A percentile compares a stretch with the other conserved stretches of the same genome.
These are phyloP conservation scores for Naganishia albida DNA, from an alignment of 1,284 basidiomycete genomes.

Conservation along the genomic window DNA sequence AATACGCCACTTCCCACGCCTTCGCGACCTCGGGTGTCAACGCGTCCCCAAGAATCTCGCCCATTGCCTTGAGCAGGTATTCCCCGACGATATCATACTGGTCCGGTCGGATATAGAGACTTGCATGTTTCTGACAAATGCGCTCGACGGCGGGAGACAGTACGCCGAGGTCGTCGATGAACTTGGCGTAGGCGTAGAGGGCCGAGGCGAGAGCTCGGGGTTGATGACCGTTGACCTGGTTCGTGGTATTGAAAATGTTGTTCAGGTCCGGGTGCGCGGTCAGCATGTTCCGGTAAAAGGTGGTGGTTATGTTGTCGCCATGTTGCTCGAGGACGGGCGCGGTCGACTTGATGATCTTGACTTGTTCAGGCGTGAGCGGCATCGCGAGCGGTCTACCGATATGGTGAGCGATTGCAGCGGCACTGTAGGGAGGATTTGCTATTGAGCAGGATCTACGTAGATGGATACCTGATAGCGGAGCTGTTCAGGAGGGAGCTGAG, in stretches of 20 bases:
- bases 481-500: not conserved
- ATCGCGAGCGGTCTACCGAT: not conserved
- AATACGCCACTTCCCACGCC: constrained; percentile 44
- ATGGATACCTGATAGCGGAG: not conserved
- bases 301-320: constrained; percentile 43
- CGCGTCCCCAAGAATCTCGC: constrained; percentile 44
- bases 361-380: constrained; percentile 41
- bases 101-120: constrained; percentile 43
- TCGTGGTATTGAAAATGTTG: constrained; percentile 40
- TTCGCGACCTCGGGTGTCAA: constrained; percentile 43
- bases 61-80: constrained; percentile 43
- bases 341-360: constrained; percentile 43
- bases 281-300: constrained; percentile 46
- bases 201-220: constrained; percentile 43
- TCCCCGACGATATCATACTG: constrained; percentile 45
- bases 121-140: constrained; percentile 47
- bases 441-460: not conserved
- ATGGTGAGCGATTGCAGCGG: not conserved
- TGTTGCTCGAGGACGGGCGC: constrained; percentile 44
- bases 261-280: constrained; percentile 39
- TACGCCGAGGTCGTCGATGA: constrained; percentile 46
- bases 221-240: constrained; percentile 38
- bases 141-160: constrained; percentile 43
- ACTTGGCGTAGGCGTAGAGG: constrained; percentile 45
- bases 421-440: not conserved